phyloP scores from a whole-genome alignment of 306 rosid species.

The Quercus mongolica region DNA sequence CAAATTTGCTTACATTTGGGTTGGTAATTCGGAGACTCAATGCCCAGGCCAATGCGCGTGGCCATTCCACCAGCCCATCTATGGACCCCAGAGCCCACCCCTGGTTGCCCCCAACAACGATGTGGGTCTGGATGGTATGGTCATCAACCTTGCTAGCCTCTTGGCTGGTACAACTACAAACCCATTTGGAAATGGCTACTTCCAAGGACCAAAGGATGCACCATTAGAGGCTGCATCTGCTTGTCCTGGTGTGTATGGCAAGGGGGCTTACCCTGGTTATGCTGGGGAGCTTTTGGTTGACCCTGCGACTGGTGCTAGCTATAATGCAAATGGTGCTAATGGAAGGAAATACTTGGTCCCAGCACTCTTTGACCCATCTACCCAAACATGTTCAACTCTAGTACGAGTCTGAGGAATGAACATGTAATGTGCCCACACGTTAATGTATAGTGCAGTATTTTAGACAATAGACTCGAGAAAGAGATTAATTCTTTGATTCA shows the following conservation, averaged over 20 bases:
- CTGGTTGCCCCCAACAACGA: conserved; percentile 67
- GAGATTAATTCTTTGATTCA: conserved; percentile 14
- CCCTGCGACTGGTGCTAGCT: conserved; percentile 44
- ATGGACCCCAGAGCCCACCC: conserved; percentile 51
- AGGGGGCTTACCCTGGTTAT: conserved; percentile 61
- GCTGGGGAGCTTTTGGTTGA: conserved; percentile 48
- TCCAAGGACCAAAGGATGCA: too few species aligned
- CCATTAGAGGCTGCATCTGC: conserved; percentile 25
- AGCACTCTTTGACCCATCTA: conserved; percentile 52
- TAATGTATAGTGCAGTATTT: too few species aligned
- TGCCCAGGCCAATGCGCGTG: conserved; percentile 71
- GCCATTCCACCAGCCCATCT: conserved; percentile 65
- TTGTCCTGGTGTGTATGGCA: conserved; percentile 52
- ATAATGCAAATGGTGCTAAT: conserved; percentile 45
- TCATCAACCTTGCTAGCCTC: conserved; percentile 48
- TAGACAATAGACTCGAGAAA: neutral
- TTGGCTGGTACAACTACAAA: conserved; percentile 57
- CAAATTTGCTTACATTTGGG: conserved; percentile 53
- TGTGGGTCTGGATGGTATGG: conserved; percentile 65
- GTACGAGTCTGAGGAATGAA: conserved; percentile 16
- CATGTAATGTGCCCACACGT: too few species aligned
- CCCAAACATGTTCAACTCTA: conserved; percentile 46
- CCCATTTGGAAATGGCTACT: conserved; percentile 18
- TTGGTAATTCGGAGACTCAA: conserved; percentile 60
- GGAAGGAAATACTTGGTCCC: conserved; percentile 58